Base-by-base conservation (phyloP, 306 rosid species). In the Clitoria ternatea region DNA sequence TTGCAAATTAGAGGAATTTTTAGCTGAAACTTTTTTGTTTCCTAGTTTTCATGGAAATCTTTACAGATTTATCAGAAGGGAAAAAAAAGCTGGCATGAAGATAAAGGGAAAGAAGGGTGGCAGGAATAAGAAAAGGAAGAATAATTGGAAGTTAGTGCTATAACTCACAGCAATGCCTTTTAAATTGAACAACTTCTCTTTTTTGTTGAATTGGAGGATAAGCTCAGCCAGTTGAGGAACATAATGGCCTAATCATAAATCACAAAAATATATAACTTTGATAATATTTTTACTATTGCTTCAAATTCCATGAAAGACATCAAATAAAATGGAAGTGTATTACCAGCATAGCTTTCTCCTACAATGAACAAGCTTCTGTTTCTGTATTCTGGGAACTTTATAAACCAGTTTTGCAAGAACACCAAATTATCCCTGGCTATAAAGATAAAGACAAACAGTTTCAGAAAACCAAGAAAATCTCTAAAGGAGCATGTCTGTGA, bases 271-370 rank as follows among this genome's bases (percentile, higher is more conserved):
- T 20, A 71, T 33, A 60, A 60, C 35, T 32, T 2, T 30, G 11
- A 39, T 40, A 66, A 68, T 12, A 24, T 23, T 18, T 50, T 18
- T 29, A 13, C 47, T 29, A 26, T 27, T 13, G 32, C 27, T 19
- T 76, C 26, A 36, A 27, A 26, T 37, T 48, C 0, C 14, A n/a
- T 7, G 12, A 48, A 69, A 61, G 3, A 60, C 14, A 26, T 56
- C 44, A 13, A 50, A 19, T 52, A 55, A 67, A 67, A 35, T 77
- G 22, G 22, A 30, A 71, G 20, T 48, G 50, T n/a, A n/a, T 44
- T 72, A 89, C 96, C 96, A 2, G 96, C 96, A 68, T 89, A 89
- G 76, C 96, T 86, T 79, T 89, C 96, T 40, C 96, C 96, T 14
- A 84, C 75, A 7, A 89, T 80, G 79, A 84, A 89, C 78, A 89